Evolutionary conservation across 495 filamentous ascomycete species (phyloP).

Genomic region (Lepraria neglecta): DNA sequence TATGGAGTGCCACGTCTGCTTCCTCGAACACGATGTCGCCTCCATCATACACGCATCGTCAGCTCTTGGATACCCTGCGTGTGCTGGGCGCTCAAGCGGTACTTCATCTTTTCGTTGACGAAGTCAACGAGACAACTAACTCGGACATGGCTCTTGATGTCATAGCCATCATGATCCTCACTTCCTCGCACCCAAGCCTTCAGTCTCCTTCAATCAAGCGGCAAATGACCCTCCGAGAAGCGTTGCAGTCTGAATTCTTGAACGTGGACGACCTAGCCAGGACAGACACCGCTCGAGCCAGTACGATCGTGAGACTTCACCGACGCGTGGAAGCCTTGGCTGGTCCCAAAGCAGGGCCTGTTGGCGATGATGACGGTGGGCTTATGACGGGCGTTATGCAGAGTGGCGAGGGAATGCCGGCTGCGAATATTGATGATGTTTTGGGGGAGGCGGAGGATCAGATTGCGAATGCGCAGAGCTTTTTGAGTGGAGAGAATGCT

Average conservation of each 20-base stretch:
- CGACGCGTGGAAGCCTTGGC: conserved; percentile 62
- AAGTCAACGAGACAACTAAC: conserved; percentile 31
- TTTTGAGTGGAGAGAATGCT: conserved; percentile 15
- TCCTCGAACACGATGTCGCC: conserved; percentile 53
- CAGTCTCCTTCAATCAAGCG: conserved; percentile 29
- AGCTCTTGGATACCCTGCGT: conserved; percentile 58
- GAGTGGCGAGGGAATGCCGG: conserved; percentile 31
- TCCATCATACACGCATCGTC: conserved; percentile 72
- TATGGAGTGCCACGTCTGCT: conserved; percentile 64
- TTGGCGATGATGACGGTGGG: conserved; percentile 39
- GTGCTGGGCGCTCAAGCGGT: conserved; percentile 63
- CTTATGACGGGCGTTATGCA: conserved; percentile 37
- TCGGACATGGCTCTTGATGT: conserved; percentile 67
- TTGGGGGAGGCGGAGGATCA: conserved; percentile 38
- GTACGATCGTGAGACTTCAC: conserved; percentile 67
- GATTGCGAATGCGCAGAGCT: conserved; percentile 20
- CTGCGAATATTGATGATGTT: conserved; percentile 41
- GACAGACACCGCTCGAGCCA: conserved; percentile 54
- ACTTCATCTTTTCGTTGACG: conserved; percentile 32
- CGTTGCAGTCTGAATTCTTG: conserved; percentile 57
- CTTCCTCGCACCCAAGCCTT: conserved; percentile 50
- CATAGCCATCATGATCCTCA: conserved; percentile 63
- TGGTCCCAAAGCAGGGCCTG: conserved; percentile 36
- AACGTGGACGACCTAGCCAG: conserved; percentile 57
- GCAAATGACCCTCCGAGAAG: conserved; percentile 58